Evolutionary conservation across 2,329 filamentous ascomycete species (phyloP).

Genomic region (Drechslera avenae): DNA sequence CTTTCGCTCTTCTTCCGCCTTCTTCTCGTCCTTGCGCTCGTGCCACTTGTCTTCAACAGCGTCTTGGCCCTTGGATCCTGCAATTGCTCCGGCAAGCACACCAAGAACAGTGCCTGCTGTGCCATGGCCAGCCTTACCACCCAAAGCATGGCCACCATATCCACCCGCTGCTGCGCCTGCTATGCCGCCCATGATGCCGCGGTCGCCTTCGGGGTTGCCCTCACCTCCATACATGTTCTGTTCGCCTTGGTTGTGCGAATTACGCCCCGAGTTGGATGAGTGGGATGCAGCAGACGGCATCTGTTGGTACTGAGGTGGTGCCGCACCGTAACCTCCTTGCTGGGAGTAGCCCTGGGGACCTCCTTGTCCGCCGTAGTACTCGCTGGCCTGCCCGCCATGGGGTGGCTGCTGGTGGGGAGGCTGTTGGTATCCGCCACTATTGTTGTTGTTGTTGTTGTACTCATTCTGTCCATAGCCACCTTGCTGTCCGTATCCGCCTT

Average conservation of each 20-base stretch:
- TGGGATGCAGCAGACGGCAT: slow-evolving; percentile 26
- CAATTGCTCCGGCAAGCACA: slow-evolving; percentile 32
- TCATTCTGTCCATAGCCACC: slow-evolving; percentile 8
- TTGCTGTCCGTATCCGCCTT: slow-evolving; percentile 9
- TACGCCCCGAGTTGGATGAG: slow-evolving; percentile 29
- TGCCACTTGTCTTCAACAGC: slow-evolving; percentile 31
- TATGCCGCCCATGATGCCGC: slow-evolving; percentile 34
- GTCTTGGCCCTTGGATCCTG: slow-evolving; percentile 33
- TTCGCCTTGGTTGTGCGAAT: slow-evolving; percentile 30
- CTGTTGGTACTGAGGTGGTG: slow-evolving; percentile 23
- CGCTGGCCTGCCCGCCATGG: slow-evolving; percentile 15
- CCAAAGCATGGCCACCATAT: slow-evolving; percentile 34
- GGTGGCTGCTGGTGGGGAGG: slow-evolving; percentile 9
- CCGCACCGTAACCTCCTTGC: slow-evolving; percentile 11
- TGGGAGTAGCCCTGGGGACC: slow-evolving; percentile 3
- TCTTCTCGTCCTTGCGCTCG: slow-evolving; percentile 36
- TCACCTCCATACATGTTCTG: slow-evolving; percentile 30
- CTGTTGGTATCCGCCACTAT: slow-evolving; percentile 16
- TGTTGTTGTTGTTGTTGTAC: slow-evolving; percentile 16
- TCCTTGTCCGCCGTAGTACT: slow-evolving; percentile 20
- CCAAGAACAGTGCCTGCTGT: slow-evolving; percentile 31
- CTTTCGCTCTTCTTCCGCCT: slow-evolving; percentile 24
- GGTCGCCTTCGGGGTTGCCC: slow-evolving; percentile 31
- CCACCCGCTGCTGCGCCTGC: slow-evolving; percentile 36
- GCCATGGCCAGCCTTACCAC: slow-evolving; percentile 32